Conservation (phyloP, 768 basidiomycete genomes). For the Rubroboletus satanas region DNA sequence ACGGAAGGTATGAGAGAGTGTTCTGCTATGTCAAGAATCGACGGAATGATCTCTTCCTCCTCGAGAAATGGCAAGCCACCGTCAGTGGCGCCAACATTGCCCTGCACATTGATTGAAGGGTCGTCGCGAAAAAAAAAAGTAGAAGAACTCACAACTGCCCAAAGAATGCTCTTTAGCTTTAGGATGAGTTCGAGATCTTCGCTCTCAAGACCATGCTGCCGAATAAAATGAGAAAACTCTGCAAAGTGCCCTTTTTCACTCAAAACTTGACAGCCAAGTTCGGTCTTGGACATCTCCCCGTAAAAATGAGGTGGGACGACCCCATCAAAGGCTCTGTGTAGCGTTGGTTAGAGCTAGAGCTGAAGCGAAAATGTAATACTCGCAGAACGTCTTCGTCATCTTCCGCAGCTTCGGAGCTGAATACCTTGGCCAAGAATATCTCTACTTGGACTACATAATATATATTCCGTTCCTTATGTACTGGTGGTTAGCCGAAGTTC, state of each 20-base stretch:
- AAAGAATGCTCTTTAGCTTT: conserved; percentile 91
- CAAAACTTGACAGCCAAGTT: conserved; percentile 87
- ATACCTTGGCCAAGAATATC: conserved; percentile 80
- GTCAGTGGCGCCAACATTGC: conserved; percentile 87
- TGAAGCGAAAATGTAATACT: conserved; percentile 15
- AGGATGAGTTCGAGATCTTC: conserved; percentile 80
- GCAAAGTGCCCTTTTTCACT: conserved; percentile 87
- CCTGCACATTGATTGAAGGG: conserved; percentile 44
- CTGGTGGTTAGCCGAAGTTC: conserved; percentile 5
- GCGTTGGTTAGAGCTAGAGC: neutral
- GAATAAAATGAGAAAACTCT: conserved; percentile 88
- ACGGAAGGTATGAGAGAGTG: conserved; percentile 87
- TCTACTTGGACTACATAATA: conserved; percentile 94
- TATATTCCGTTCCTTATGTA: conserved; percentile 79
- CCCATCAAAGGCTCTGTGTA: conserved; percentile 68
- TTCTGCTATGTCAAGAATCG: conserved; percentile 87
- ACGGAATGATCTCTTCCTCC: conserved; percentile 90
- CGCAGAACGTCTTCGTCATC: conserved; percentile 69
- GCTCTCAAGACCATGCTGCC: conserved; percentile 79
- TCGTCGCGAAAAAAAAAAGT: neutral
- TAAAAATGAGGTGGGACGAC: conserved; percentile 95
- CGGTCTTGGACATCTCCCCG: conserved; percentile 96
- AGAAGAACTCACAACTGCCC: conserved; percentile 84
- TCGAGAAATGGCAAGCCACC: conserved; percentile 94
- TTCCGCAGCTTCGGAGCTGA: conserved; percentile 49